Evolutionary conservation across 305 asterid genomes (phyloP).

Genomic region (Solanum hybrid): DNA sequence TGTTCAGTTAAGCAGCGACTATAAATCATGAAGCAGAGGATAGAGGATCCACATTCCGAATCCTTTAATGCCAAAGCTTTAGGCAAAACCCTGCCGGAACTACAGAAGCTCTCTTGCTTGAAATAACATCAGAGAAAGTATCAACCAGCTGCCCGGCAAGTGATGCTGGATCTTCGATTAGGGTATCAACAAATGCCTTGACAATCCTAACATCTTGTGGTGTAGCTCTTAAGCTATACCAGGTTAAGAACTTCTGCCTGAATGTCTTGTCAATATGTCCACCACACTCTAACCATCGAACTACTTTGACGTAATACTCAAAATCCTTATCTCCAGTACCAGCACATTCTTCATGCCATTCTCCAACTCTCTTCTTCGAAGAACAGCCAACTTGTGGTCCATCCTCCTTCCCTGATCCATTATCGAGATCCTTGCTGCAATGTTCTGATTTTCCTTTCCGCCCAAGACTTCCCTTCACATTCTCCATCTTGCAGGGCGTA

Average conservation of each 20-base stretch:
- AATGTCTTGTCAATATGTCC: constrained; percentile 58
- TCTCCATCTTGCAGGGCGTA: constrained; percentile 67
- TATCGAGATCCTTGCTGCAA: constrained; percentile 23
- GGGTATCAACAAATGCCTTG: constrained; percentile 57
- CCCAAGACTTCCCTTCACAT: constrained; percentile 24
- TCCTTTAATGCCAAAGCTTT: constrained; percentile 72
- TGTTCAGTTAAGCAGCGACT: not conserved
- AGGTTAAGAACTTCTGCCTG: constrained; percentile 75
- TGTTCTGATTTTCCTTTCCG: constrained; percentile 29
- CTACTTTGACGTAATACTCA: constrained; percentile 68
- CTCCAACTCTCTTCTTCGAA: constrained; percentile 59
- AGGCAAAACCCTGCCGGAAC: constrained; percentile 67
- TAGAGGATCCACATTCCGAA: not conserved
- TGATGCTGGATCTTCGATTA: constrained; percentile 63
- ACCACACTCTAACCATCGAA: constrained; percentile 70
- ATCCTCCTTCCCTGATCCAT: constrained; percentile 28
- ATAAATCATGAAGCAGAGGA: not conserved
- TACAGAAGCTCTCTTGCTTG: constrained; percentile 39
- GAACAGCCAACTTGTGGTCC: constrained; percentile 67
- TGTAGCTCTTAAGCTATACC: constrained; percentile 84
- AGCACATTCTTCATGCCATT: constrained; percentile 33
- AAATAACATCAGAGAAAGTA: constrained; percentile 51
- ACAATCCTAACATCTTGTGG: constrained; percentile 61
- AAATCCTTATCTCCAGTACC: constrained; percentile 59
- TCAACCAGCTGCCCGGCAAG: constrained; percentile 78